Evolutionary conservation across 169 alveolate species (phyloP), one percentile per base, ranked within the genome.

Genomic region (Babesia divergens): DNA sequence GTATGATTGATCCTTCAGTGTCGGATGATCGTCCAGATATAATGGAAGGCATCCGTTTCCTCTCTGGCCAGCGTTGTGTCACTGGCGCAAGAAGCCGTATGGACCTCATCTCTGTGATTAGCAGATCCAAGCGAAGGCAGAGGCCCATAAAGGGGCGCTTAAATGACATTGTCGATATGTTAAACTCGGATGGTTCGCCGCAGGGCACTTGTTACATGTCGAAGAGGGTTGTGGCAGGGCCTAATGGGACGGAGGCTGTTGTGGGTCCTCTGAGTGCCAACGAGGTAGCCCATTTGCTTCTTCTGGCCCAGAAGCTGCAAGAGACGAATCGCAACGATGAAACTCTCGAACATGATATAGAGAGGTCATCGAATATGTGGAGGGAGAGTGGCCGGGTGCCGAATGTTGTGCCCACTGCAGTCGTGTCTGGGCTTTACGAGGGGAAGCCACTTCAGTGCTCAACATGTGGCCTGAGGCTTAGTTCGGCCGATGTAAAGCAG

Each of bases 211-310:
- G 56, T 8, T 1, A 8, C 7, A n/a, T 47, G 37, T 75, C 62
- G n/a, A 53, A 50, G 32, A 42, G 55, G 16, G 37, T 75, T 8
- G 76, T 58, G 24, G 37, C 37, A 9, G 80, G 69, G 20, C 14
- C 69, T 26, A 52, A 59, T 24, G 59, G 40, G 9, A 6, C 28
- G 24, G 80, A 67, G 14, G 38, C 54, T 0, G 40, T n/a, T n/a
- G 66, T 75, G 29, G 85, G 85, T 18, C 85, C 85, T 18, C 67
- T 75, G 60, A 75, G 55, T 44, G 79, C 53, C 40, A 47, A 64
- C 37, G 85, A 75, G 53, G 80, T 75, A 11, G 77, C 79, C 8
- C 51, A 65, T 20, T 49, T 75, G 58, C 49, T 75, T 22, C n/a
- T 69, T 16, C 56, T 75, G 40, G 85, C 85, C 22, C 80, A 59